phyloP scores from a whole-genome alignment of 2,329 filamentous ascomycete species.

The Cryphonectria naterciae region DNA sequence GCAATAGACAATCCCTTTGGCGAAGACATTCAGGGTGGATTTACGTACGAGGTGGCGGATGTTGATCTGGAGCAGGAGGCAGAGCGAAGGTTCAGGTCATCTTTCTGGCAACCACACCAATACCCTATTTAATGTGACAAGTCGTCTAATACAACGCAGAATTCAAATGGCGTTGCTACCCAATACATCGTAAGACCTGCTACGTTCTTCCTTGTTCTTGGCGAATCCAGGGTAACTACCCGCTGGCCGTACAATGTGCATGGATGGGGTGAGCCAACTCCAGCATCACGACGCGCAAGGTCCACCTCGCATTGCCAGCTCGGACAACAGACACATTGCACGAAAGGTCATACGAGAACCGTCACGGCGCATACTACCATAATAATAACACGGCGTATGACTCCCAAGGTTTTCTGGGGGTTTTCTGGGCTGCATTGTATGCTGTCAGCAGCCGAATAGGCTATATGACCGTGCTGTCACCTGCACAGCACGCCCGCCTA shows the following conservation, averaged over 20 bases:
- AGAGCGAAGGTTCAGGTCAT: slow-evolving; percentile 24
- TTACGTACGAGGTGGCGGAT: background rate
- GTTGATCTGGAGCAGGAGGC: slow-evolving; percentile 7
- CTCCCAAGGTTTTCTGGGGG: background rate
- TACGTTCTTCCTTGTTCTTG: background rate
- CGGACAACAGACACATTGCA: background rate
- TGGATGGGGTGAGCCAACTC: background rate
- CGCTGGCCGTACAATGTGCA: background rate
- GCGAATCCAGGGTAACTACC: background rate
- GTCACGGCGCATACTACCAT: background rate
- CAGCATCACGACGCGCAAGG: background rate
- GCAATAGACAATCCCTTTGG: background rate
- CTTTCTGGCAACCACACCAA: slow-evolving; percentile 23
- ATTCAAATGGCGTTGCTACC: background rate
- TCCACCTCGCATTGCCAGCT: background rate
- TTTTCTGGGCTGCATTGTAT: background rate
- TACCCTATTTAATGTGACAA: slow-evolving; percentile 1
- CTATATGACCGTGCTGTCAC: background rate
- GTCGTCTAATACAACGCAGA: background rate
- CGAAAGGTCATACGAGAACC: background rate
- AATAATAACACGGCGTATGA: background rate
- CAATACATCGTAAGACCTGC: background rate
- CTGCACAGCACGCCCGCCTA: background rate
- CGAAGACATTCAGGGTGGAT: background rate
- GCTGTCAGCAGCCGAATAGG: background rate